Base-by-base conservation (phyloP, 768 basidiomycete species). In the Lactifluus subvellereus region DNA sequence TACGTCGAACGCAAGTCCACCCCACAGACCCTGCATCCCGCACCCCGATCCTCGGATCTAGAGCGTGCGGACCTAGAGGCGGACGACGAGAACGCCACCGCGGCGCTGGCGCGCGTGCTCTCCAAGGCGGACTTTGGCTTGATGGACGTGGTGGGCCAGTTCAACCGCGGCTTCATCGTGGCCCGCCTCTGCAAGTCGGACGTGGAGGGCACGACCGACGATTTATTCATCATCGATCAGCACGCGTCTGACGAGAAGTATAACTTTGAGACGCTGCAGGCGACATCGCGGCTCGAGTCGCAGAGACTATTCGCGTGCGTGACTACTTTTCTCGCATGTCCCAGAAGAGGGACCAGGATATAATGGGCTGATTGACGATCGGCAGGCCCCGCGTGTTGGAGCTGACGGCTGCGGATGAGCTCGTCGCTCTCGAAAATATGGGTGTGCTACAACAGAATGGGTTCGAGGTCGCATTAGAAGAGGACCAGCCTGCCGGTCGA, bases 211-310 rank as follows among this genome's bases (percentile, higher is more conserved):
- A 47, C 51, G 32, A 62, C 43, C 75, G 95, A 98, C 71, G 96
- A 99, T 69, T 77, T 99, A 47, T 98, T 98, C 75, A 94, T 99
- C 65, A 82, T 98, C 18, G 96, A 98, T 69, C 96, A 98, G 71
- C 96, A 98, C 73, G 96, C 96, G 5, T 87, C 92, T 6, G 97
- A 99, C 74, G 97, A 98, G 75, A 98, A 98, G 77, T 98, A 91
- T 75, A 98, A 98, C 72, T 98, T 98, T 71, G 97, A 98, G 78
- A 89, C 84, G 1, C 75, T 98, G 61, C 96, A 98, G 73, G 80
- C 83, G 67, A 93, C 86, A n/a, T 98, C 95, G 11, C 82, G 81
- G 56, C 94, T 99, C 61, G 82, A 90, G 67, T 91, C 89, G 2
- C 96, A 98, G 69, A 84, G 78, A 64, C 77, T 98, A 4, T 83